Evolutionary conservation across 257 asterid species (phyloP).

Genomic region (Anisodus acutangulus): DNA sequence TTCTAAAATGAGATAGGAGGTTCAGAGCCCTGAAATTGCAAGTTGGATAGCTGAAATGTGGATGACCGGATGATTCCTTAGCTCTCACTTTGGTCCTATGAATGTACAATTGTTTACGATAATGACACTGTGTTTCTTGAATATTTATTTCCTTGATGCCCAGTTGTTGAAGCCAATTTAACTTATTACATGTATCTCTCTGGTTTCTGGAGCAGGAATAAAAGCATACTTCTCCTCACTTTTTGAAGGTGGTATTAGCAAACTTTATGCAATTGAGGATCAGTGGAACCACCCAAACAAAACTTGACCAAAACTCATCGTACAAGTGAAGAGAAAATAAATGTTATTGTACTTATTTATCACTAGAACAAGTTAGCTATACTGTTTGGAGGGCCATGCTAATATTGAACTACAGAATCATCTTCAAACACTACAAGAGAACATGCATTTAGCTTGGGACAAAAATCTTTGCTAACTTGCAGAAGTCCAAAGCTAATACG

Average conservation of each 20-base stretch:
- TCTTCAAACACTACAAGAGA: no score
- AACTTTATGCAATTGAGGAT: background rate
- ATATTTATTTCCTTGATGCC: slow-evolving; percentile 8
- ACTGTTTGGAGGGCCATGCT: no score
- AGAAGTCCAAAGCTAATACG: no score
- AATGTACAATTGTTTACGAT: background rate
- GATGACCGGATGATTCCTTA: background rate
- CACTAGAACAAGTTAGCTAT: no score
- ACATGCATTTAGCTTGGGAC: no score
- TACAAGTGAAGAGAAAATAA: no score
- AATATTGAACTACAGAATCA: no score
- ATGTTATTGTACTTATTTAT: no score
- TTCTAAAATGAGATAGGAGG: slow-evolving; percentile 7
- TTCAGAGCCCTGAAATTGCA: slow-evolving; percentile 6
- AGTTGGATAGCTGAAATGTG: background rate
- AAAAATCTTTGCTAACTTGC: no score
- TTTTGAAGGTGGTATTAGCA: background rate
- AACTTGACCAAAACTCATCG: no score
- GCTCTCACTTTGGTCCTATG: background rate
- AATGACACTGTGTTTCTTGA: background rate
- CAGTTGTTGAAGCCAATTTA: background rate
- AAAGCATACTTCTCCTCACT: background rate
- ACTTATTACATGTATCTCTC: background rate
- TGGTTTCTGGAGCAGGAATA: background rate
- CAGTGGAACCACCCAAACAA: background rate